These are phyloP conservation scores for Pythium periplocum DNA, from an alignment of 352 stramenopile genomes.

Conservation along the genomic window DNA sequence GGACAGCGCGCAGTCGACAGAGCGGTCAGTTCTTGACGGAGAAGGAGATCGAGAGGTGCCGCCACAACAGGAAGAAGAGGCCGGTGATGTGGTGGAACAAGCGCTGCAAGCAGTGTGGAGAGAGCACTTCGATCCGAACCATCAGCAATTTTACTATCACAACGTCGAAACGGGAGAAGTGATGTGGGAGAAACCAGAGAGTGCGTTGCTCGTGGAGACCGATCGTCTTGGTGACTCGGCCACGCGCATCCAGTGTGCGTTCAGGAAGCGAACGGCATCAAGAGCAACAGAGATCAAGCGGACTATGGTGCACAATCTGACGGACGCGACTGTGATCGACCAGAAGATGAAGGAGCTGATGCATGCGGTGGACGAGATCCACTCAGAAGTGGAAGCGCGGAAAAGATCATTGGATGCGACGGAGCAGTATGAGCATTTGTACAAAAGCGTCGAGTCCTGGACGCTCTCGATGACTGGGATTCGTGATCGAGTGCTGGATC, in stretches of 20 bases:
- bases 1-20: not conserved
- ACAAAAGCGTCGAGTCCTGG: constrained; percentile 26
- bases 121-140: constrained; percentile 42
- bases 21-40: not conserved
- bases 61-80: not conserved
- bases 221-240: constrained; percentile 29
- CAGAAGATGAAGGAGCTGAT: constrained; percentile 35
- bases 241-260: constrained; percentile 51
- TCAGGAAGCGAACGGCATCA: constrained; percentile 30
- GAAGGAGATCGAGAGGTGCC: not conserved
- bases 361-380: constrained; percentile 35
- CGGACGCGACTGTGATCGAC: constrained; percentile 22
- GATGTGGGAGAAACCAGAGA: constrained; percentile 29
- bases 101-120: constrained; percentile 16
- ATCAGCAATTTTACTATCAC: constrained; percentile 22
- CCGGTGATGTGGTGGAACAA: not conserved
- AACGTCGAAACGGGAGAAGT: constrained; percentile 25
- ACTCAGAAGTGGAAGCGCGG: constrained; percentile 30
- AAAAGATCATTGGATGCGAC: constrained; percentile 1
- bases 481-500: constrained; percentile 26
- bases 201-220: constrained; percentile 11
- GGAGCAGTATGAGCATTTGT: constrained; percentile 13
- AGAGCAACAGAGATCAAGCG: constrained; percentile 25
- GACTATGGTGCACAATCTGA: constrained; percentile 24
- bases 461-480: constrained; percentile 21